Evolutionary conservation across 768 basidiomycete species (phyloP).

Genomic region (Pholiota molesta): DNA sequence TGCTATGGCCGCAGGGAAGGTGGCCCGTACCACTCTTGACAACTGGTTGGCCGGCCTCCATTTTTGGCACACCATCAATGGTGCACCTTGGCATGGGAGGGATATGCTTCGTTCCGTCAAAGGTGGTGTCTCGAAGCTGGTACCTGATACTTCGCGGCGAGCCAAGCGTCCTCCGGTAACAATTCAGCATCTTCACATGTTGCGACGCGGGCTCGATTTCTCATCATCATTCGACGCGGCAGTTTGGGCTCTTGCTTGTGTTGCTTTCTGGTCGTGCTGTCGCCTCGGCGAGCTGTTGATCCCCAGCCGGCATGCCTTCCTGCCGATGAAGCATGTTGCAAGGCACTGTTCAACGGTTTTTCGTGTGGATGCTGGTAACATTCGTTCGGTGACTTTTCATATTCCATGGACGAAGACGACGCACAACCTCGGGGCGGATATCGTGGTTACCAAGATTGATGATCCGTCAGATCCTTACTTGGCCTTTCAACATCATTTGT

Average conservation of each 20-base stretch:
- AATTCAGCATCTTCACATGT: conserved; percentile 16
- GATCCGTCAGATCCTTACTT: conserved; percentile 3
- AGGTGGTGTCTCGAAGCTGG: conserved; percentile 3
- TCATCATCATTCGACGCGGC: conserved; percentile 28
- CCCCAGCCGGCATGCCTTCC: conserved; percentile 12
- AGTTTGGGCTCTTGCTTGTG: conserved; percentile 32
- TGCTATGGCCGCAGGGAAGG: conserved; percentile 1
- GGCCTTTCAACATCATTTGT: neutral
- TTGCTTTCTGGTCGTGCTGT: conserved; percentile 38
- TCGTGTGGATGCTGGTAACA: too few species aligned
- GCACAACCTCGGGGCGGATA: conserved; percentile 24
- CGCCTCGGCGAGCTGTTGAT: conserved; percentile 28
- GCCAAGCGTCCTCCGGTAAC: conserved; percentile 18
- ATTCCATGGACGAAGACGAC: conserved; percentile 43
- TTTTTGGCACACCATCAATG: conserved; percentile 17
- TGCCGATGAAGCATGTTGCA: conserved; percentile 7
- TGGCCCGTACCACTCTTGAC: conserved; percentile 1
- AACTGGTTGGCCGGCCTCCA: conserved; percentile 17
- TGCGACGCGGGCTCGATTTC: conserved; percentile 9
- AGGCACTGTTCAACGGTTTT: too few species aligned
- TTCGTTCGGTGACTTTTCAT: conserved; percentile 22
- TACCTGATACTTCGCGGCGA: conserved; percentile 11
- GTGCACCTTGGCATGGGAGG: conserved; percentile 9
- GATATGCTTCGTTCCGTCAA: neutral
- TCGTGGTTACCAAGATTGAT: conserved; percentile 23